Base-by-base conservation (phyloP, 2,329 filamentous ascomycete species). In the Setomelanomma holmii region DNA sequence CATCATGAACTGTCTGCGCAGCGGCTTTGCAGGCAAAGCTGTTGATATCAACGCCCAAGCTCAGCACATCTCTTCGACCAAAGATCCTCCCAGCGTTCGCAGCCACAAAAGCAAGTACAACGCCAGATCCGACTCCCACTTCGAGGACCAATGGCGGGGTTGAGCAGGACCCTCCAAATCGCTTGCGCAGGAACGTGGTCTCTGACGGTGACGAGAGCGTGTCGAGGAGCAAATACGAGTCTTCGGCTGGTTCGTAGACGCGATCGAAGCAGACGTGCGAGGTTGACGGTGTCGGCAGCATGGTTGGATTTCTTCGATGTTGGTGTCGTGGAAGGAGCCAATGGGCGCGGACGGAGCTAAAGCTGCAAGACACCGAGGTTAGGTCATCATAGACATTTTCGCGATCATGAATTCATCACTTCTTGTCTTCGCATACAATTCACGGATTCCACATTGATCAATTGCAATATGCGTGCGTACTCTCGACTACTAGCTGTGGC, bases 171-270 rank as follows among this genome's bases (percentile, higher is more conserved):
- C 48, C 42, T n/a, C 49, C 39, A 70, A 96, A 96, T 38, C 84
- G 84, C 4, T 76, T 51, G 16, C 80, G 79, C 17, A 97, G 84
- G 74, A 91, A 96, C 20, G 78, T 62, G 4, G 80, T 84, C 76
- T 96, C 91, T 2, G 83, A 73, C 0, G 80, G 53, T 1, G 87
- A 89, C 0, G 93, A 93, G 39, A 99, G 83, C 0, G 93, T 96
- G 77, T 99, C 93, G 23, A 99, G 85, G 42, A 99, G 84, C 39
- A 99, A 85, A 72, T 91, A 99, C 4, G 93, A 97, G 78, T 99
- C 95, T 76, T 99, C 95, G 10, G 93, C 89, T 30, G 95, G 95
- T 71, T 97, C 93, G 77, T 99, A 99, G 63, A 98, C 88, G 49
- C 89, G 86, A 73, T 90, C 85, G 76, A 93, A 96, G 48, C 89